Conservation (phyloP, 306 rosid genomes). For the Prunus armeniaca region DNA sequence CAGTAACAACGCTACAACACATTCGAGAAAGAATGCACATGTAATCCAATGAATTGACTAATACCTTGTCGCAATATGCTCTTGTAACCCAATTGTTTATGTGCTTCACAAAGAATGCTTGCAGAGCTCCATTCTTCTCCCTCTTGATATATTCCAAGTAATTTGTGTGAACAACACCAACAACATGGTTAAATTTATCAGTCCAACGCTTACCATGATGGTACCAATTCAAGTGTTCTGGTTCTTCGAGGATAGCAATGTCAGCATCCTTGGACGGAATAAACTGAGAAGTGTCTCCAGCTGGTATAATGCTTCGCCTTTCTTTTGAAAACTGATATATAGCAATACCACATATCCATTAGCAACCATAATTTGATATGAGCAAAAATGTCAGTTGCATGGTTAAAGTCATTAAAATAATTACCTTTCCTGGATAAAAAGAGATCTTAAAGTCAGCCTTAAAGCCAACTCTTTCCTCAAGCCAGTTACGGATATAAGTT, state of each 20-base stretch:
- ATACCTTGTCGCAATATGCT: conserved; percentile 89
- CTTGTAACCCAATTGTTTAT: conserved; percentile 92
- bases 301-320: conserved; percentile 90
- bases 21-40: background rate
- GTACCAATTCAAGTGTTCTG: conserved; percentile 98
- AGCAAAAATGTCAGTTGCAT: conserved; percentile 7
- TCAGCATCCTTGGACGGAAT: conserved; percentile 88
- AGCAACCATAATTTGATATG: conserved; percentile 15
- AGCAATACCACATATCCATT: conserved; percentile 30
- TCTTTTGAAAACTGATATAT: conserved; percentile 63
- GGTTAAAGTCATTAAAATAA: conserved; percentile 14
- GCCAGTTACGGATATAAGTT: conserved; percentile 86
- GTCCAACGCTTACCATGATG: conserved; percentile 98
- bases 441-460: conserved; percentile 88
- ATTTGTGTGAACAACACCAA: conserved; percentile 95
- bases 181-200: conserved; percentile 92
- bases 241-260: conserved; percentile 95
- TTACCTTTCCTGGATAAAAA: conserved; percentile 97
- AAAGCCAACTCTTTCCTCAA: conserved; percentile 94
- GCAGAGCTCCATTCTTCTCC: conserved; percentile 94
- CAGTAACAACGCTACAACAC: background rate
- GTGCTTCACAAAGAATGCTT: conserved; percentile 91
- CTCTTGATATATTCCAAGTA: conserved; percentile 93
- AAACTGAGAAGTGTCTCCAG: conserved; percentile 94
- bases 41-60: background rate